Evolutionary conservation across 108 stramenopile genomes (phyloP).

Genomic region (Cyclotella sp.): DNA sequence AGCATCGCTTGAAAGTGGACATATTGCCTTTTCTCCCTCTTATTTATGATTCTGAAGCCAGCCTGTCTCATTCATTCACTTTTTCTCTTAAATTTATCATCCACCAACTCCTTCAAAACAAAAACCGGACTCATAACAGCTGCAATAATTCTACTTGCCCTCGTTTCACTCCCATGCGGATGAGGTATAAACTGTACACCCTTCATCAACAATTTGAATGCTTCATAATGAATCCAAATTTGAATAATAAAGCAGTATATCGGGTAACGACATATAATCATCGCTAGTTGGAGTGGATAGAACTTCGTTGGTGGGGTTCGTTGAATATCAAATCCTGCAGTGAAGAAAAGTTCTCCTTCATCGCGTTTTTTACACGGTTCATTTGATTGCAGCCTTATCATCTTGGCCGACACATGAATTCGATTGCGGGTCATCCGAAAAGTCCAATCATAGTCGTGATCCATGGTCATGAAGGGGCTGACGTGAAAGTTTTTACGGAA

Average conservation of each 20-base stretch:
- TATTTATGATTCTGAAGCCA: no score
- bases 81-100: constrained; percentile 10
- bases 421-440: constrained; percentile 54
- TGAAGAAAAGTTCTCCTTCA: constrained; percentile 48
- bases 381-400: constrained; percentile 24
- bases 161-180: constrained; percentile 77
- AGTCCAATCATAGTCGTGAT: constrained; percentile 91
- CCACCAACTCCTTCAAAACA: constrained; percentile 52
- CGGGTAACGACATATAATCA: constrained; percentile 68
- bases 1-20: no score
- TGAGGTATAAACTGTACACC: constrained; percentile 82
- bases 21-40: no score
- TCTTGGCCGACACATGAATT: constrained; percentile 38
- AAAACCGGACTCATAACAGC: constrained; percentile 68
- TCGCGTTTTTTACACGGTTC: not conserved
- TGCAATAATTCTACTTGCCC: constrained; percentile 69
- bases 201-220: constrained; percentile 74
- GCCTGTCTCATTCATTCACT: constrained; percentile 2
- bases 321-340: constrained; percentile 48
- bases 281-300: constrained; percentile 59
- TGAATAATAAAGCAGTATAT: constrained; percentile 81
- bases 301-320: constrained; percentile 16
- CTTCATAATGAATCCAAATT: constrained; percentile 91
- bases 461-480: constrained; percentile 98
- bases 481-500: constrained; percentile 94